phyloP scores from a whole-genome alignment of 805 yeast species.

The Hanseniaspora jakobsenii region DNA sequence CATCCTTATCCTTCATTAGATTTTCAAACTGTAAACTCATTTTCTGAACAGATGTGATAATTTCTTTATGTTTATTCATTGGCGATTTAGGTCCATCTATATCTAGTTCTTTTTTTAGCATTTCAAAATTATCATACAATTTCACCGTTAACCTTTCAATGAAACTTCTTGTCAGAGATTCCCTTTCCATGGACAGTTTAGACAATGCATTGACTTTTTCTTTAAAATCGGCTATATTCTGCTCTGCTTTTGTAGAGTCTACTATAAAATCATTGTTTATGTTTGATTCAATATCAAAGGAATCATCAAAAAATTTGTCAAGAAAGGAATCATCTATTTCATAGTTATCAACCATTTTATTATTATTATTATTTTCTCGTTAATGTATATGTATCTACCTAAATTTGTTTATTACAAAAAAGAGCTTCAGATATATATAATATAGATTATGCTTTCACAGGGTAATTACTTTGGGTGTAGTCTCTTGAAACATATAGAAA shows the following conservation, averaged over 20 bases:
- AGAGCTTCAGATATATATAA: too few relatives aligned
- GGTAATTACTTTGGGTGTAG: too few relatives aligned
- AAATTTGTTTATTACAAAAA: too few relatives aligned
- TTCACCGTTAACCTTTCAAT: slow-evolving; percentile 8
- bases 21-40: not conserved
- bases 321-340: not conserved
- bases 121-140: slow-evolving; percentile 21
- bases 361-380: too few relatives aligned
- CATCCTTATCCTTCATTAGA: not conserved
- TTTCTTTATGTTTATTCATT: slow-evolving; percentile 2
- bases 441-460: too few relatives aligned
- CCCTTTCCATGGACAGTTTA: not conserved
- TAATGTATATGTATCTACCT: too few relatives aligned
- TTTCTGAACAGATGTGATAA: not conserved
- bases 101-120: slow-evolving; percentile 18
- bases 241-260: not conserved
- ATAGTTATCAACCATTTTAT: too few relatives aligned
- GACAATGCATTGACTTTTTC: not conserved
- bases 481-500: too few relatives aligned
- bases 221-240: slow-evolving; percentile 1
- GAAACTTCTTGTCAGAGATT: not conserved
- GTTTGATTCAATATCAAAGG: not conserved
- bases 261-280: not conserved
- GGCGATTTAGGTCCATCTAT: slow-evolving; percentile 17
- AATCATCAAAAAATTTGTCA: not conserved